phyloP scores from a whole-genome alignment of 495 filamentous ascomycete species.

The Lophium mytilinum region DNA sequence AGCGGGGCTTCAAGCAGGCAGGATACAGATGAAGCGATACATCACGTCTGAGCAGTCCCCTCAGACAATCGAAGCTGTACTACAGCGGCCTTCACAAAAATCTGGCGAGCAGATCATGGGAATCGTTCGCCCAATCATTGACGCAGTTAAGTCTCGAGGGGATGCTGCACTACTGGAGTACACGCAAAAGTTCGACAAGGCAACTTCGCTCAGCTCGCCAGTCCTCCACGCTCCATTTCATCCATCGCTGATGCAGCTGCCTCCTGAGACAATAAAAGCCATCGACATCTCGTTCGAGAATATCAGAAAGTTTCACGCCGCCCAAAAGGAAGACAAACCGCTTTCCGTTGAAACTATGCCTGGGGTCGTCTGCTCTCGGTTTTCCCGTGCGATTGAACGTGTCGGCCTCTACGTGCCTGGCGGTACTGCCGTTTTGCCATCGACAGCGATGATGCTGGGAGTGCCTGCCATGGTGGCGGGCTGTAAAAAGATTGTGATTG shows the following conservation, averaged over 20 bases:
- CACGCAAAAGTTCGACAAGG: slow-evolving; percentile 96
- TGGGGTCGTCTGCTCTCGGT: slow-evolving; percentile 87
- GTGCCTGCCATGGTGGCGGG: slow-evolving; percentile 96
- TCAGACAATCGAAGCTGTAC: slow-evolving; percentile 55
- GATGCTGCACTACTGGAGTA: slow-evolving; percentile 84
- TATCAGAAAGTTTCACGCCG: slow-evolving; percentile 86
- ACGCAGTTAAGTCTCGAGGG: slow-evolving; percentile 68
- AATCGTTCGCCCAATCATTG: slow-evolving; percentile 84
- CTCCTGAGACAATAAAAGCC: slow-evolving; percentile 74
- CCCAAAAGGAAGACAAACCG: slow-evolving; percentile 72
- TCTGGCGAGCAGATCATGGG: slow-evolving; percentile 83
- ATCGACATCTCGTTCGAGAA: slow-evolving; percentile 91
- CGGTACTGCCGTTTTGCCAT: slow-evolving; percentile 90
- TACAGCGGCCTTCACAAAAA: slow-evolving; percentile 85
- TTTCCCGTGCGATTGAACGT: slow-evolving; percentile 83
- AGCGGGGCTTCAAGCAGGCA: slow-evolving; percentile 48
- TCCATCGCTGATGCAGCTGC: slow-evolving; percentile 70
- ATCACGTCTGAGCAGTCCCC: slow-evolving; percentile 53
- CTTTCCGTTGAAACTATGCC: slow-evolving; percentile 93
- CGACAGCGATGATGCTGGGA: slow-evolving; percentile 94
- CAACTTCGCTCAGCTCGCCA: slow-evolving; percentile 77
- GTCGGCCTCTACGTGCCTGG: slow-evolving; percentile 94
- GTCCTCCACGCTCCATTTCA: slow-evolving; percentile 86
- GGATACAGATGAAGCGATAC: slow-evolving; percentile 76
- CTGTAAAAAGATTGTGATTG: slow-evolving; percentile 90